Evolutionary conservation across 371 early-diverging fungal species (phyloP), one percentile per base, ranked within the genome.

Genomic region (Encephalitozoon hellem): DNA sequence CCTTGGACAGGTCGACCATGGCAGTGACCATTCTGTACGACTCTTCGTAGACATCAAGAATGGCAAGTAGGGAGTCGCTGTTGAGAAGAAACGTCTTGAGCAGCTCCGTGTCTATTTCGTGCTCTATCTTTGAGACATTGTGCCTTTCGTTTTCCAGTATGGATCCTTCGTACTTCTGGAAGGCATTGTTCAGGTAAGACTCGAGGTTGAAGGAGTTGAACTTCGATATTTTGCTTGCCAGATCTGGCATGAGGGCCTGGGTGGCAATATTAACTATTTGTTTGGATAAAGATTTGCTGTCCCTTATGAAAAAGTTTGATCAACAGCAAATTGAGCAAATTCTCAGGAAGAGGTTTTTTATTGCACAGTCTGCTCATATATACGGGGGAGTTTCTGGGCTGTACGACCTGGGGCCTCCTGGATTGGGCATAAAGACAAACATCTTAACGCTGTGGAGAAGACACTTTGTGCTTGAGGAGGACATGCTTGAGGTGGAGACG

Each of bases 401-500:
- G 2, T 72, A 65, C 41, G 99, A 99, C 86, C 94, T 91, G 84
- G 99, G 99, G 21, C 99, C 99, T 5, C 89, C 93, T 30, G 94
- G 94, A 47, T 89, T 90, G 75, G 93, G 94, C 3, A 88, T 99
- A 54, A 92, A 94, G 86, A 90, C 91, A 86, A 95, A 96, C 87
- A 88, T 99, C 82, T 86, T 95, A 79, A 82, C 87, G 55, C 77
- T 90, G 34, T 98, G 94, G 95, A 89, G 96, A 79, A 90, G 90
- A 84, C 93, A 93, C 86, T 97, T 99, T 87, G 91, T 96, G 6
- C 87, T 95, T 38, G 96, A 96, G 83, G 97, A 97, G 86, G 92
- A 94, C 79, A 94, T 97, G 94, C 91, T 94, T 23, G 98, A 99
- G 86, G 87, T 99, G 38, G 99, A 99, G 80, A 90, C 94, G 74